Evolutionary conservation across 208 protist genomes (phyloP).

Genomic region (Balamuthia mandrillaris): DNA sequence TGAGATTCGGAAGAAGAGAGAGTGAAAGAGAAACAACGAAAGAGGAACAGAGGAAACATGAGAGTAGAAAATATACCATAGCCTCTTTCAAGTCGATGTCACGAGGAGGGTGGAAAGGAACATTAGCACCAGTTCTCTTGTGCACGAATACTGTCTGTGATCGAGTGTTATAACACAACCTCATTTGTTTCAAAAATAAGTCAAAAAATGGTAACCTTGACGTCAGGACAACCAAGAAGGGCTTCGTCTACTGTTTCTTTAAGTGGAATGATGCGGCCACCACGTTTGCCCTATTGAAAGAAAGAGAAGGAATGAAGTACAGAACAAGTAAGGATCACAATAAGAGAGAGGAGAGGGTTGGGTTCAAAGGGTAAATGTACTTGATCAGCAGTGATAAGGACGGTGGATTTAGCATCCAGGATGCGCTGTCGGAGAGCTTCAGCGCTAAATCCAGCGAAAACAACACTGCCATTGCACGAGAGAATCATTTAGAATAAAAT

Average conservation of each 20-base stretch:
- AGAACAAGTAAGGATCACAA: slow-evolving; percentile 88
- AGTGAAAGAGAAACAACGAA: not conserved
- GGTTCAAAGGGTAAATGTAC: slow-evolving; percentile 84
- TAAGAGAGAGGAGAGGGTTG: slow-evolving; percentile 79
- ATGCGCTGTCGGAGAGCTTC: slow-evolving; percentile 70
- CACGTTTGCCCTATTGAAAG: slow-evolving; percentile 62
- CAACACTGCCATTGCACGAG: too few species aligned
- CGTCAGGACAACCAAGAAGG: slow-evolving; percentile 57
- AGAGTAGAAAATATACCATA: not conserved
- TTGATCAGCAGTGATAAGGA: slow-evolving; percentile 64
- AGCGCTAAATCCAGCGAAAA: slow-evolving; percentile 69
- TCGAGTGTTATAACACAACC: too few species aligned
- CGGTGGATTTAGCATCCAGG: slow-evolving; percentile 63
- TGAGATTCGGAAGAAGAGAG: not conserved
- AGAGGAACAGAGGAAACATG: not conserved
- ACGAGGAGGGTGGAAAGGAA: too few species aligned
- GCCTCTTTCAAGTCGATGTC: slow-evolving; percentile 18
- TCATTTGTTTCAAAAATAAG: not conserved
- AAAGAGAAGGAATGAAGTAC: slow-evolving; percentile 73
- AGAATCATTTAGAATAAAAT: too few species aligned
- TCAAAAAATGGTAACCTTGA: not conserved
- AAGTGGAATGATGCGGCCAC: slow-evolving; percentile 81
- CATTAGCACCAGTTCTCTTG: too few species aligned
- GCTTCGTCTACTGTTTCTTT: slow-evolving; percentile 82
- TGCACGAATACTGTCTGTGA: too few species aligned